These are phyloP conservation scores for Ampelomyces quisqualis DNA, from an alignment of 2,329 filamentous ascomycete species.

Conservation along the genomic window DNA sequence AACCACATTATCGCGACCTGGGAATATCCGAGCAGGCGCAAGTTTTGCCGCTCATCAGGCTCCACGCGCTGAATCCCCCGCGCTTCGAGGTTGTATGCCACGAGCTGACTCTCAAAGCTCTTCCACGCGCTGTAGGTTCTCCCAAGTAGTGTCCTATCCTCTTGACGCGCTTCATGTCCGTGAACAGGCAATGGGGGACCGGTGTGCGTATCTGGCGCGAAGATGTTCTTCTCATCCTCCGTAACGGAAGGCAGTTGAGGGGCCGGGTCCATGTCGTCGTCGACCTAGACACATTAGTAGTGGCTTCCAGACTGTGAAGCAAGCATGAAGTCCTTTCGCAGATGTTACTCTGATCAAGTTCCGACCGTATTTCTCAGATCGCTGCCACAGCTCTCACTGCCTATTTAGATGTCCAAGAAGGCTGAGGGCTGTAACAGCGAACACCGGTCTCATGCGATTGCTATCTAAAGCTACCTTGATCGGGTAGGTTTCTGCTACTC, in stretches of 20 bases:
- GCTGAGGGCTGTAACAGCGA: constrained; percentile 19
- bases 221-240: constrained; percentile 27
- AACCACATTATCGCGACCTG: constrained; percentile 62
- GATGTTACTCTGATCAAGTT: constrained; percentile 58
- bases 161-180: constrained; percentile 4
- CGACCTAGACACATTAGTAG: constrained; percentile 42
- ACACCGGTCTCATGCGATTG: constrained; percentile 45
- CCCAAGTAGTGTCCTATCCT: constrained; percentile 4
- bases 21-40: constrained; percentile 55
- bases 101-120: constrained; percentile 45
- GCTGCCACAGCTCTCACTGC: constrained; percentile 6
- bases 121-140: constrained; percentile 26
- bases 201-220: constrained; percentile 24
- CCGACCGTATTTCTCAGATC: constrained; percentile 57
- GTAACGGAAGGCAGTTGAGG: constrained; percentile 7
- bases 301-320: constrained; percentile 21
- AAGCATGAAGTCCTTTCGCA: constrained; percentile 58
- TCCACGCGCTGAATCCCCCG: constrained; percentile 62
- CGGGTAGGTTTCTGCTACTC: constrained; percentile 36
- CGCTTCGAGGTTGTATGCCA: constrained; percentile 58
- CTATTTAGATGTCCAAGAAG: neutral
- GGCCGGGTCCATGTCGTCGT: constrained; percentile 21
- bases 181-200: constrained; percentile 17
- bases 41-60: constrained; percentile 55
- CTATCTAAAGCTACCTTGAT: constrained; percentile 42